Base-by-base conservation (phyloP, 2,329 filamentous ascomycete species). In the Colletotrichum spinosum region DNA sequence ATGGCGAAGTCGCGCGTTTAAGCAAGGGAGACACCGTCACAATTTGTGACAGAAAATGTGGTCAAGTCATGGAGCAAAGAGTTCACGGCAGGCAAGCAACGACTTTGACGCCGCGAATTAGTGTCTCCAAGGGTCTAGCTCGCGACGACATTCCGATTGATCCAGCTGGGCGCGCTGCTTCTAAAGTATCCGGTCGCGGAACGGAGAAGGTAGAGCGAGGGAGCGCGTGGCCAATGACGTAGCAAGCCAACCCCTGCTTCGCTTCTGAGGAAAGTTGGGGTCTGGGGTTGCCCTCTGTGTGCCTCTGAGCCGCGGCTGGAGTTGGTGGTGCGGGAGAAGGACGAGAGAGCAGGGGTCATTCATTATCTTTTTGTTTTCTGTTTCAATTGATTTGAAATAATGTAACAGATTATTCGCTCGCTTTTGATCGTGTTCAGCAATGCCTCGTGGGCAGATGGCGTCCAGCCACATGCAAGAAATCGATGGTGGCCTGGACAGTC, bases 231-330 rank as follows among this genome's bases (percentile, higher is more conserved):
- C 63, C 63, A 66, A 62, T 66, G 63, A 66, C 63, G 63, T 63
- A 62, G 58, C 63, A 66, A 66, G 63, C 63, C 17, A 25, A 63
- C 58, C 63, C 63, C 63, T 62, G 63, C 42, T 41, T 39, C 57
- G 52, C 52, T 64, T 48, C 48, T 25, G 48, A 49, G 52, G 63
- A 34, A 63, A 63, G 62, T 42, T 62, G 52, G 52, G 58, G 59
- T 44, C 33, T n/a, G 15, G 9, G 56, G 49, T 38, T 33, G 25
- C 52, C 34, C 53, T 33, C 38, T 25, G 25, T 25, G 25, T 25
- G 25, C 4, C 4, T 4, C 4, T 25, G 25, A 57, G 17, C 17
- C 45, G 51, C 44, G 45, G 38, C 58, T 62, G 57, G 48, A 46
- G 52, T 66, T 54, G 45, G 63, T 50, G 52, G 42, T 56, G 46